phyloP scores from a whole-genome alignment of 192 early-diverging fungal species.

The Coemansia sp. region DNA sequence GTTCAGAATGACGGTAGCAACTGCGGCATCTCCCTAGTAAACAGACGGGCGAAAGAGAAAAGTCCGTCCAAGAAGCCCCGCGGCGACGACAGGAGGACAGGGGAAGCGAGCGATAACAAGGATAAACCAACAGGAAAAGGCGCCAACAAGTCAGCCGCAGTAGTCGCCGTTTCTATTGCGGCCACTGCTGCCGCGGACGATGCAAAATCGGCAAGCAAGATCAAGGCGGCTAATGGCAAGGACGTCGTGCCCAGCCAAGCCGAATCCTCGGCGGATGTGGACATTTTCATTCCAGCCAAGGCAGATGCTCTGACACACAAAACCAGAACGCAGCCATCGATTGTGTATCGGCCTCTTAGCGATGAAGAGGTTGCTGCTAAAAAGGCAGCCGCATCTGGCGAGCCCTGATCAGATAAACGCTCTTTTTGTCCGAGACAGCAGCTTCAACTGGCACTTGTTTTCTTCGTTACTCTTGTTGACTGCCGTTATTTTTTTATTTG shows the following conservation, averaged over 20 bases:
- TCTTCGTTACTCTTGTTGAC: too few relatives aligned
- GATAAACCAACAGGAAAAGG: conserved; percentile 4
- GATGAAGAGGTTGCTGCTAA: conserved; percentile 45
- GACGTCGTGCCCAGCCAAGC: not conserved
- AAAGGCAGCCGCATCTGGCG: not conserved
- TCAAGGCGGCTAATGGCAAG: not conserved
- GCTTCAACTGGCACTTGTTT: too few relatives aligned
- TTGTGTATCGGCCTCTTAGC: conserved; percentile 34
- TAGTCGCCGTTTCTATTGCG: conserved; percentile 25
- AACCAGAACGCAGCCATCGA: conserved; percentile 27
- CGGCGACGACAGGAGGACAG: conserved; percentile 13
- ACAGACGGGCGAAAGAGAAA: conserved; percentile 8
- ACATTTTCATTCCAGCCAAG: not conserved
- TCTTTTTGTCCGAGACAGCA: too few relatives aligned
- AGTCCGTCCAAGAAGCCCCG: conserved; percentile 29
- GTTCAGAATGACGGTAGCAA: conserved; percentile 26
- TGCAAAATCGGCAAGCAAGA: not conserved
- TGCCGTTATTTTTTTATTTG: too few relatives aligned
- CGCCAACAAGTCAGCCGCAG: conserved; percentile 14
- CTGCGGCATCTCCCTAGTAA: conserved; percentile 36
- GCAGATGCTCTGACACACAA: conserved; percentile 8
- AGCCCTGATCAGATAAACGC: too few relatives aligned
- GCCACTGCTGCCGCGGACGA: conserved; percentile 36
- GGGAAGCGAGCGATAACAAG: not conserved
- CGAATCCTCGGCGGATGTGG: not conserved